These are phyloP conservation scores for Alternaria ethzedia DNA, from an alignment of 2,329 filamentous ascomycete genomes.

Conservation along the genomic window DNA sequence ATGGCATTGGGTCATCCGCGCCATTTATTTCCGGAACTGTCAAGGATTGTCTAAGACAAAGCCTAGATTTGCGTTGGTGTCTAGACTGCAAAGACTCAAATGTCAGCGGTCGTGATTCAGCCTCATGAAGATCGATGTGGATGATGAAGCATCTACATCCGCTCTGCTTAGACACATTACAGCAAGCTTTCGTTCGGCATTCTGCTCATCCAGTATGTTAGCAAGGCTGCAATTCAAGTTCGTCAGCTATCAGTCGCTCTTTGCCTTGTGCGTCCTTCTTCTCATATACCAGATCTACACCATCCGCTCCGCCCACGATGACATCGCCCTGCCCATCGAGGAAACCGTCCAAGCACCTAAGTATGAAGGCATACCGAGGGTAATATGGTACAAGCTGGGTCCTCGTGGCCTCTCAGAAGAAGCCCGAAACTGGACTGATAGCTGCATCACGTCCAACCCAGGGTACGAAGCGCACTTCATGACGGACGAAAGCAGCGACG, in stretches of 20 bases:
- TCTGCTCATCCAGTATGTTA: not conserved
- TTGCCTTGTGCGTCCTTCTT: not conserved
- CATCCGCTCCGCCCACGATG: not conserved
- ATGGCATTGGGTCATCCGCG: not conserved
- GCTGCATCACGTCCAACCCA: constrained; percentile 39
- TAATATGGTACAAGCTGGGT: constrained; percentile 51
- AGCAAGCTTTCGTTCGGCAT: not conserved
- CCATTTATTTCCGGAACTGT: not conserved
- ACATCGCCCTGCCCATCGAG: not conserved
- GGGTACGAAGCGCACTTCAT: constrained; percentile 35
- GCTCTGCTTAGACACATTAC: not conserved
- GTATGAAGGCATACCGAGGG: constrained; percentile 34
- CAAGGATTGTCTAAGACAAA: not conserved
- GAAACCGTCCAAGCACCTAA: not conserved
- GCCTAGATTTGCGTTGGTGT: not conserved
- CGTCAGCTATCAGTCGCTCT: not conserved
- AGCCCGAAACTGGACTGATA: constrained; percentile 39
- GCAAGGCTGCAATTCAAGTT: not conserved
- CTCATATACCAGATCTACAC: constrained; percentile 1
- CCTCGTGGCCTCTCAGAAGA: constrained; percentile 42
- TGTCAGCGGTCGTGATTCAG: not conserved
- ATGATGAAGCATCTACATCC: not conserved
- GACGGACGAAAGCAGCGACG: constrained; percentile 38
- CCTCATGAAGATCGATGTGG: not conserved
- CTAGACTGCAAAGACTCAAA: not conserved